phyloP scores from a whole-genome alignment of 441 rosid species.

The Bocquillonia castaneifolia region DNA sequence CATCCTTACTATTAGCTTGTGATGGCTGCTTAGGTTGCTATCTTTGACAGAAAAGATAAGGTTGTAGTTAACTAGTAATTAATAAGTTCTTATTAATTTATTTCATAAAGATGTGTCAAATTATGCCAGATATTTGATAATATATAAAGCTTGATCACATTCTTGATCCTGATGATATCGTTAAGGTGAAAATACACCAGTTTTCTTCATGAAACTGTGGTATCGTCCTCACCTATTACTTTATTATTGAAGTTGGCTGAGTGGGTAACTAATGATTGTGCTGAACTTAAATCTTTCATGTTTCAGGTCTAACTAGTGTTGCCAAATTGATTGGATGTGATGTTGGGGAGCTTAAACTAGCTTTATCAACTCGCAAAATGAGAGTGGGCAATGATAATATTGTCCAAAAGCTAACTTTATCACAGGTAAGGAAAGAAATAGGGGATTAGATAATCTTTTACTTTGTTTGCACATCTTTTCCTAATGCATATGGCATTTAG shows the following conservation, averaged over 20 bases:
- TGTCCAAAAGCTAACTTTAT: slow-evolving; percentile 75
- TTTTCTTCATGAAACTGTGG: not conserved
- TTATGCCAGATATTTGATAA: not conserved
- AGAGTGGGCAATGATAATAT: slow-evolving; percentile 90
- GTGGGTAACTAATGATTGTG: not conserved
- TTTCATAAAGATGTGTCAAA: not conserved
- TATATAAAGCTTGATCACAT: not conserved
- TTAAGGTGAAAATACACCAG: not conserved
- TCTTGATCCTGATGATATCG: not conserved
- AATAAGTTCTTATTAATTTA: too few species aligned
- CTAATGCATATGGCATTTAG: not conserved
- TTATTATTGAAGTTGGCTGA: not conserved
- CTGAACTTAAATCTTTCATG: slow-evolving; percentile 18
- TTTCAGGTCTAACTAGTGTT: slow-evolving; percentile 69
- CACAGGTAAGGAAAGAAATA: slow-evolving; percentile 57
- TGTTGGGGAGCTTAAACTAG: slow-evolving; percentile 57
- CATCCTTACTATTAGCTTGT: not conserved
- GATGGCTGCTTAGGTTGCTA: not conserved
- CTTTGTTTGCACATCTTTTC: not conserved
- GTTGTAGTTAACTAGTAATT: too few species aligned
- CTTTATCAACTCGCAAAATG: slow-evolving; percentile 91
- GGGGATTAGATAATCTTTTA: not conserved
- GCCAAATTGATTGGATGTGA: slow-evolving; percentile 82
- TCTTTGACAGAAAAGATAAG: not conserved
- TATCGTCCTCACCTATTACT: too few species aligned